Evolutionary conservation across 179 eudicot genomes (phyloP), one percentile per base, ranked within the genome.

Genomic region (Actinidia arguta): DNA sequence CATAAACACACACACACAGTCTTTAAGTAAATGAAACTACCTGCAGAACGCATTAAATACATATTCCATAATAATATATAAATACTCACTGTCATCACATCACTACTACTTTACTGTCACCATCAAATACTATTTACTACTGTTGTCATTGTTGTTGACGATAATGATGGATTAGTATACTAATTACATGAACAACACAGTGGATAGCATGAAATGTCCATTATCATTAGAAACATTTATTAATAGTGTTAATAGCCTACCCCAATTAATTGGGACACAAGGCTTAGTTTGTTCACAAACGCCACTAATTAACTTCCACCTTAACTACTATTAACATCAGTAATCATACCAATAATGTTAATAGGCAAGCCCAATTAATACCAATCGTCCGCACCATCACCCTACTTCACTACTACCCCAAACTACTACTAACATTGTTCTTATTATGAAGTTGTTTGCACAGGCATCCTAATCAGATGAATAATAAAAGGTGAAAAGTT

Each of bases 381-480:
- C 75, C 22, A 71, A 71, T 46, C 16, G 5, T 50, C 54, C 27
- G 5, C 22, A 0, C 20, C 71, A 18, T 42, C 25, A 44, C 25
- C 44, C 73, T 8, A 42, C 4, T 36, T 44, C 17, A 10, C 22
- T 17, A 70, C 74, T 27, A 16, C 72, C 31, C 39, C 73, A 25
- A 70, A 8, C n/a, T 48, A 3, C 16, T 3, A 42, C n/a, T 68
- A 12, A 17, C 17, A 50, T 68, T 9, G 13, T 36, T 18, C 10
- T n/a, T 4, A 39, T 68, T 3, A 70, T 44, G n/a, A 46, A 1
- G 16, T 18, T 20, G 74, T 42, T n/a, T 70, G 74, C 24, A 18
- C 46, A 39, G 51, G n/a, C 46, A 70, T 46, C 27, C 74, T 70
- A 71, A 71, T 22, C 55, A 71, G 75, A 47, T 71, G 55, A 71